Base-by-base conservation (phyloP, 148 eudicot genomes). In the Rhododendron kiyosumense region DNA sequence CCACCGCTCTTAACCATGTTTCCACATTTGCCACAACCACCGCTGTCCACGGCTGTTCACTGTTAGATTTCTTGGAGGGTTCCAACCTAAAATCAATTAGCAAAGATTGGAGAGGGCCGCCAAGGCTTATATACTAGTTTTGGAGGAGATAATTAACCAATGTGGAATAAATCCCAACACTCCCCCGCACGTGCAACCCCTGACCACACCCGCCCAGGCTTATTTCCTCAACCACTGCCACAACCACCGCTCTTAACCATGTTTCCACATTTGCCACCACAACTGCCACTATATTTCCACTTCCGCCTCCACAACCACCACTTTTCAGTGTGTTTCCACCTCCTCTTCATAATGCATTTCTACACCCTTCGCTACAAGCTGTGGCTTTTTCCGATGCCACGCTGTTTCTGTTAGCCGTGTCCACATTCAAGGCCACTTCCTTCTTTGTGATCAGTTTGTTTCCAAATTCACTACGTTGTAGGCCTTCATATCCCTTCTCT, bases 401-500 rank as follows among this genome's bases (percentile, higher is more conserved):
- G 5, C 11, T 79, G 45, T 63, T 79, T 77, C 74, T 84, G 67
- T 86, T 81, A 81, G 41, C 84, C 43, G 75, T 85, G 67, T 71
- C 89, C 48, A 32, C 82, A 38, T 43, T 54, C 76, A 86, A 32
- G 48, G 36, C 91, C 80, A 7, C 65, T 12, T 77, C 84, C 73
- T 59, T 87, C 59, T 84, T 57, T 63, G 41, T 74, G 76, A 89
- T 28, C 54, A 76, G 63, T 26, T 84, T 71, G 84, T 71, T 85
- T 83, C 59, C 87, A 49, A 30, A 71, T 30, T 84, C 88, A 54
- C 34, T 74, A 11, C 81, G 38, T 9, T 5, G 82, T 38, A 1
- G 91, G 63, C 89, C 88, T 41, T 88, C 89, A 79, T 86, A 89
- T 17, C 95, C 96, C 84, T 93, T 90, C 81, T 87, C 94, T 85